Percentiles rank a stretch among this genome's conserved stretches.
Evolutionary conservation across 768 basidiomycete genomes (phyloP).

Genomic region (Russula sp.): DNA sequence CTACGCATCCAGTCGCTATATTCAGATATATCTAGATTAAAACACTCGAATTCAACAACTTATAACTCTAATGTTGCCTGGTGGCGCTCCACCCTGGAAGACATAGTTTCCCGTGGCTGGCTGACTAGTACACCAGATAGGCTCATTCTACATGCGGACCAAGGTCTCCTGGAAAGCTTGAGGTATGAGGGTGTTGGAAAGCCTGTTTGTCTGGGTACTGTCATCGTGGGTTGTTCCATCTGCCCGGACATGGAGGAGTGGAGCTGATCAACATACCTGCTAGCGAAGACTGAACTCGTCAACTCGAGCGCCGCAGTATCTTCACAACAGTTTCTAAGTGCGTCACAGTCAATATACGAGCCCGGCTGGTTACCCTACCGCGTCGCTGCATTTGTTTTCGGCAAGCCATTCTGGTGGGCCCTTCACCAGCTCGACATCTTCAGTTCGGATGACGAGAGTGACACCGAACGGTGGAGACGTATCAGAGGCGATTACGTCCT

Average conservation of each 20-base stretch:
- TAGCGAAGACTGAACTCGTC: conserved; percentile 66
- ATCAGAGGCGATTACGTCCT: conserved; percentile 71
- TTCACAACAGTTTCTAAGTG: conserved; percentile 48
- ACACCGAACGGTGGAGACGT: conserved; percentile 44
- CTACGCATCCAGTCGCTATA: conserved; percentile 73
- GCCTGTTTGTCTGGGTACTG: conserved; percentile 63
- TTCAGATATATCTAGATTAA: conserved; percentile 81
- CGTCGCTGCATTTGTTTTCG: conserved; percentile 64
- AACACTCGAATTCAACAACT: conserved; percentile 75
- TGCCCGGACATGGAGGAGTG: neutral
- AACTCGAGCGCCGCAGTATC: conserved; percentile 41
- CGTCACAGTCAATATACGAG: conserved; percentile 59
- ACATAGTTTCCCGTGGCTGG: conserved; percentile 51
- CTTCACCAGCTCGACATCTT: conserved; percentile 73
- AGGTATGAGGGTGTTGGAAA: conserved; percentile 67
- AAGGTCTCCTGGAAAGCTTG: conserved; percentile 49
- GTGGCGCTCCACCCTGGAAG: conserved; percentile 73
- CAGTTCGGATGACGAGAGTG: conserved; percentile 50
- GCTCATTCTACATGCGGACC: conserved; percentile 54
- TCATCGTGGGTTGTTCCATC: conserved; percentile 55
- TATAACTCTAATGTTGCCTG: conserved; percentile 78
- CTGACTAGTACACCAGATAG: conserved; percentile 42
- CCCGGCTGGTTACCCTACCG: conserved; percentile 63
- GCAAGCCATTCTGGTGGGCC: conserved; percentile 82
- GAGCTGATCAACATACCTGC: conserved; percentile 32